These are phyloP conservation scores for Serpula lacrymans DNA, from an alignment of 768 basidiomycete genomes.

Conservation along the genomic window DNA sequence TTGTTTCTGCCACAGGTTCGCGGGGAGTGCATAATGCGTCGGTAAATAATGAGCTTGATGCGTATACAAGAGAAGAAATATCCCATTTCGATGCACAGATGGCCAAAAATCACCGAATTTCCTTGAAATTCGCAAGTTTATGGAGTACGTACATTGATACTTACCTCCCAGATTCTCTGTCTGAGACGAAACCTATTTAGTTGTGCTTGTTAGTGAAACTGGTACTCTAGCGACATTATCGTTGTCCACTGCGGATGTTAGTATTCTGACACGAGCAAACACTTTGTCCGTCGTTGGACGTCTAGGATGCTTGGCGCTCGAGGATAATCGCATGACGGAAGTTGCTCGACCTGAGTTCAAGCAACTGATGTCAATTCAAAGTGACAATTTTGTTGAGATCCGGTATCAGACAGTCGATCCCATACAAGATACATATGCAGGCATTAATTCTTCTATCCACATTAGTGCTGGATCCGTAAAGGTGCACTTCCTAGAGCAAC, in stretches of 20 bases:
- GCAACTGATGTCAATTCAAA: constrained; percentile 88
- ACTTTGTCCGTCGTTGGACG: constrained; percentile 78
- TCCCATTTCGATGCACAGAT: no score
- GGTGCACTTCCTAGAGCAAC: constrained; percentile 83
- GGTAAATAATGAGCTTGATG: no score
- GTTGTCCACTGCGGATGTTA: constrained; percentile 86
- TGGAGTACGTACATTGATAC: no score
- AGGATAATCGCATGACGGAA: constrained; percentile 60
- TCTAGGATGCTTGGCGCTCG: constrained; percentile 78
- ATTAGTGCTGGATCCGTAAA: constrained; percentile 88
- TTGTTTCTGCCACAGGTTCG: no score
- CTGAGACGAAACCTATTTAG: constrained; percentile 46
- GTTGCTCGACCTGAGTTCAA: constrained; percentile 67
- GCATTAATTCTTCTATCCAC: constrained; percentile 79
- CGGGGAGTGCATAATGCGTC: no score
- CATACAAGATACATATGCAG: constrained; percentile 60
- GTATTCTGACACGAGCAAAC: constrained; percentile 65
- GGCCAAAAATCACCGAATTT: no score
- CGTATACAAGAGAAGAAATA: no score
- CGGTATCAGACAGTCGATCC: constrained; percentile 90
- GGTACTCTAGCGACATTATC: constrained; percentile 80
- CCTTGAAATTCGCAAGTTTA: no score
- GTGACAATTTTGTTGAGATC: constrained; percentile 91
- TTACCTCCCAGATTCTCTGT: neutral
- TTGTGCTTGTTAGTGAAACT: constrained; percentile 71